Conservation (phyloP, 2,329 filamentous ascomycete genomes). For the Epichloe elymi region DNA sequence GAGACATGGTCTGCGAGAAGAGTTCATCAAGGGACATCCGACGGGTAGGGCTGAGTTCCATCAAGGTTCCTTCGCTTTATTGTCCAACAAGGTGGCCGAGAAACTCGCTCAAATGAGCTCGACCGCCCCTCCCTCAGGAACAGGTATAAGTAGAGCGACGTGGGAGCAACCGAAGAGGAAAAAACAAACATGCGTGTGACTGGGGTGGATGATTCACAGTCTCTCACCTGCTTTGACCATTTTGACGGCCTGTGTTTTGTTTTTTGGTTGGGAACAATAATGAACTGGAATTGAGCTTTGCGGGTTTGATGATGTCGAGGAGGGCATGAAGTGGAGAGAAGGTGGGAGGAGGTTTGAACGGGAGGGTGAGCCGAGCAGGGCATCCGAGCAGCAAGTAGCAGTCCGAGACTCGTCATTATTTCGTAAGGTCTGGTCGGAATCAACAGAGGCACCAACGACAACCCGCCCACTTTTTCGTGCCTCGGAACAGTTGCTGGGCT, state of each 20-base stretch:
- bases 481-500: not conserved
- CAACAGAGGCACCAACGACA: not conserved
- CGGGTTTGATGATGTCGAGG: slow-evolving; percentile 6
- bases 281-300: not conserved
- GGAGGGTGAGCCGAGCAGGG: not conserved
- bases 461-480: not conserved
- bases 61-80: slow-evolving; percentile 29
- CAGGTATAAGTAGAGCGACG: slow-evolving; percentile 11
- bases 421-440: not conserved
- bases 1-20: not conserved
- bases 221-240: slow-evolving; percentile 92
- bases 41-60: slow-evolving; percentile 16
- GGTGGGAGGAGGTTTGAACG: slow-evolving; percentile 6
- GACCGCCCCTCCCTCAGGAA: slow-evolving; percentile 13
- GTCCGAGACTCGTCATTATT: not conserved
- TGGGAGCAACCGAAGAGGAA: not conserved
- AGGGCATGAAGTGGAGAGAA: slow-evolving; percentile 6
- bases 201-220: not conserved
- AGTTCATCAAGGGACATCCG: slow-evolving; percentile 22
- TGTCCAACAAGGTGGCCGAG: slow-evolving; percentile 10
- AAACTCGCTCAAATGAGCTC: slow-evolving; percentile 51
- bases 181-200: not conserved
- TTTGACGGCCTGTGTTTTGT: slow-evolving; percentile 46
- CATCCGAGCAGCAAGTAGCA: too few relatives aligned
- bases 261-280: slow-evolving; percentile 8